phyloP scores from a whole-genome alignment of 140 eudicot species.

The Ambrosia hybrid region DNA sequence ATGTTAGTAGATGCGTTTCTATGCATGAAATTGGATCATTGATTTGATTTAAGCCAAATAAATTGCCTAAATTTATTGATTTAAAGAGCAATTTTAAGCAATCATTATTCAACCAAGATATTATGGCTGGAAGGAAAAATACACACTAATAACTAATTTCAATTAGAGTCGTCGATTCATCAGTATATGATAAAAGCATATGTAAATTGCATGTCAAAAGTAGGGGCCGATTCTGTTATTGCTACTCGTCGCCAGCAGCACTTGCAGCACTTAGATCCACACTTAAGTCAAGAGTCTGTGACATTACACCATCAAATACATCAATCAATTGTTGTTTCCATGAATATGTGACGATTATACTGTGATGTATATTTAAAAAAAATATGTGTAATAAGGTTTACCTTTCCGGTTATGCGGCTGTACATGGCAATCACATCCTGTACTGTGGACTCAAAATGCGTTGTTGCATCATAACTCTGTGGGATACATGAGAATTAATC shows the following conservation, averaged over 20 bases:
- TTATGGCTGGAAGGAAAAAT: constrained; percentile 23
- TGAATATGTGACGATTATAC: neutral
- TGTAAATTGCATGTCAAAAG: neutral
- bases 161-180: constrained; percentile 12
- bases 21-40: constrained; percentile 6
- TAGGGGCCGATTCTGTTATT: constrained; percentile 4
- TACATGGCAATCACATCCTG: constrained; percentile 70
- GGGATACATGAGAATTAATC: constrained; percentile 2
- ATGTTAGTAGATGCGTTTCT: neutral
- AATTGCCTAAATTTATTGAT: constrained; percentile 36
- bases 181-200: constrained; percentile 17
- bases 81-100: constrained; percentile 16
- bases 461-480: constrained; percentile 76
- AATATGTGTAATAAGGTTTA: constrained; percentile 17
- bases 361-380: neutral
- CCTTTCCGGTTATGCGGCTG: constrained; percentile 75
- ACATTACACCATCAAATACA: constrained; percentile 11
- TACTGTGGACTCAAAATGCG: constrained; percentile 79
- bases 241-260: constrained; percentile 52
- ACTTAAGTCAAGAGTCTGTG: constrained; percentile 72
- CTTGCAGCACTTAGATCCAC: constrained; percentile 80
- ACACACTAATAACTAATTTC: constrained; percentile 24
- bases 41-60: constrained; percentile 22
- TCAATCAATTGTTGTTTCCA: constrained; percentile 1
- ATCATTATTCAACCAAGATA: constrained; percentile 36